Evolutionary conservation across 1,284 basidiomycete genomes (phyloP), one percentile per base, ranked within the genome.

Genomic region (Psilocybe mexicana): DNA sequence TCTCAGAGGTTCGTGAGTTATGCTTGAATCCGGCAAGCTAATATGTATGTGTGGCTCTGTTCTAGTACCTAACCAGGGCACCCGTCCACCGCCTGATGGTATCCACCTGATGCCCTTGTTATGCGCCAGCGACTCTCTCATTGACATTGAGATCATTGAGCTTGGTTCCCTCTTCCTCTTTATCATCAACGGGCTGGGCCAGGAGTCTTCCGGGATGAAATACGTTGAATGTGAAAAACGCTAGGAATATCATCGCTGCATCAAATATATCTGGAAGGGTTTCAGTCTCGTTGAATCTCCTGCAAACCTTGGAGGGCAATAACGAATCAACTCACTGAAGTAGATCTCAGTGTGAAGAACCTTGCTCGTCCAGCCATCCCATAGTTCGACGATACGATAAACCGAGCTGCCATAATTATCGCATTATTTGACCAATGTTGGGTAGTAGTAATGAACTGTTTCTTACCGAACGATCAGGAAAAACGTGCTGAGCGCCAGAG

Each of bases 171-270:
- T 40, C 38, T 40, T 40, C 38, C 4, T 40, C 38, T 11, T 33
- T 24, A 10, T 14, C 5, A 6, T 12, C 4, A 10, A 10, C 11
- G 7, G 26, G 49, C 7, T 43, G 8, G 7, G 28, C 25, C 28
- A 62, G 54, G 33, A 61, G 57, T 33, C 73, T 71, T 1, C 81
- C 78, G 2, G 86, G 85, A 67, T 86, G 80, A 52, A 83, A 68
- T 58, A 84, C 54, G 67, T 86, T 86, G 53, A 85, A 72, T 1
- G 78, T 77, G 57, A 71, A 79, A 51, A 83, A 80, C 2, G 83
- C 83, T n/a, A 86, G 74, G 2, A 76, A 67, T 63, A 89, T 80
- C 77, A 86, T 85, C 3, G 74, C 73, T n/a, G 79, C 86, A 57
- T 88, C 86, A 5, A 88, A 75, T 25, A 83, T 75, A 63, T 81